Conservation (phyloP, 225 moss, liverwort and hornwort genomes). For the Physcomitrium patens region DNA sequence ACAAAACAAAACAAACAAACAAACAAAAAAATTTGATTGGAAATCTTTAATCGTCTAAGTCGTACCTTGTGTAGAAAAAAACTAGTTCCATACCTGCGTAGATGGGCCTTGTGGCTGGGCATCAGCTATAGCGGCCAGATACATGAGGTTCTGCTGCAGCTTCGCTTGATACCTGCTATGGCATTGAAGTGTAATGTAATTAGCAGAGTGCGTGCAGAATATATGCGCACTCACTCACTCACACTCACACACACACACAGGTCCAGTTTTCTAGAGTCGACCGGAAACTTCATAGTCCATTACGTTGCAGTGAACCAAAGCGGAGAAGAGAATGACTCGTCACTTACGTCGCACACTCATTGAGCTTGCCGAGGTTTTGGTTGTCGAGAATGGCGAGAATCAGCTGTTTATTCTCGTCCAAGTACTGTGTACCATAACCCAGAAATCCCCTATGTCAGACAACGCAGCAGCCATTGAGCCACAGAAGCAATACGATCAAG, state of each 20-base stretch:
- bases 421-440: conserved; percentile 44
- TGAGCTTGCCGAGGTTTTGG: conserved; percentile 52
- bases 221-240: not conserved
- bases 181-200: conserved; percentile 18
- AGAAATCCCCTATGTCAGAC: not conserved
- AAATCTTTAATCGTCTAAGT: not conserved
- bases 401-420: conserved; percentile 64
- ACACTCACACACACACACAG: not conserved
- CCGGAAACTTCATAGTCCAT: too few relatives aligned
- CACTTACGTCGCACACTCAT: conserved; percentile 56
- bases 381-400: conserved; percentile 61
- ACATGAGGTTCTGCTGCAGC: conserved; percentile 62
- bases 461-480: too few relatives aligned
- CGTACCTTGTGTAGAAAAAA: not conserved
- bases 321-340: not conserved
- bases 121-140: conserved; percentile 56
- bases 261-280: not conserved
- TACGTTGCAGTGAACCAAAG: not conserved
- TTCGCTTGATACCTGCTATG: conserved; percentile 57
- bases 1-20: too few relatives aligned
- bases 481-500: too few relatives aligned
- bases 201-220: not conserved
- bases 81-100: conserved; percentile 31
- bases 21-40: not conserved
- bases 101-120: conserved; percentile 49